These are phyloP conservation scores for Flaveria bidentis DNA, from an alignment of 129 eudicot species.

Conservation along the genomic window DNA sequence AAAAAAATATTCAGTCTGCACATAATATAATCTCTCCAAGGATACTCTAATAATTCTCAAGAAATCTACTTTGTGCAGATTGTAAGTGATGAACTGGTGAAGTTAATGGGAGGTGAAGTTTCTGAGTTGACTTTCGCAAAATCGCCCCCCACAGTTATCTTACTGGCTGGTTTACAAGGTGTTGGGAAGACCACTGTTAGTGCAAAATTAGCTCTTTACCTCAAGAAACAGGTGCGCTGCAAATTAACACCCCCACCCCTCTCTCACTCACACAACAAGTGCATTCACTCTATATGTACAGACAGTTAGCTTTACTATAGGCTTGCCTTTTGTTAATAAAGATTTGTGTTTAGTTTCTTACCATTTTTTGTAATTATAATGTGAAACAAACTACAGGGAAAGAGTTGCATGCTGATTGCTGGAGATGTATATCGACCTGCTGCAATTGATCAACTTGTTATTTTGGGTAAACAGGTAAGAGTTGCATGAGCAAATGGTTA, in stretches of 20 bases:
- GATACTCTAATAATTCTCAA: neutral
- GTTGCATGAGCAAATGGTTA: neutral
- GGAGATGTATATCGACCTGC: slow-evolving; percentile 99
- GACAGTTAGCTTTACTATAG: neutral
- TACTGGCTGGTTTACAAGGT: slow-evolving; percentile 97
- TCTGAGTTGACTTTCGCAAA: slow-evolving; percentile 78
- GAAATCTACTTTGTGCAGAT: slow-evolving; percentile 48
- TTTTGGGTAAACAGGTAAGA: slow-evolving; percentile 85
- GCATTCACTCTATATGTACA: neutral
- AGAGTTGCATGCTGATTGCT: slow-evolving; percentile 98
- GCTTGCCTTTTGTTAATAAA: neutral
- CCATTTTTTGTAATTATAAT: slow-evolving; percentile 16
- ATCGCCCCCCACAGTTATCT: slow-evolving; percentile 79
- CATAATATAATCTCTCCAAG: neutral
- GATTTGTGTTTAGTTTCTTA: slow-evolving; percentile 19
- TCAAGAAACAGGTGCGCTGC: slow-evolving; percentile 74
- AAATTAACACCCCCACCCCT: neutral
- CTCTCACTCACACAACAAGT: neutral
- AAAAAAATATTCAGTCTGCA: neutral
- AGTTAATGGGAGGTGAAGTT: slow-evolving; percentile 97
- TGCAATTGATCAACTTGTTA: slow-evolving; percentile 94
- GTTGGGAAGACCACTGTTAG: slow-evolving; percentile 98
- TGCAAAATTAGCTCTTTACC: slow-evolving; percentile 88
- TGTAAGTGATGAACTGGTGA: slow-evolving; percentile 88
- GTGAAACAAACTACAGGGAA: slow-evolving; percentile 56